Evolutionary conservation across 2,329 filamentous ascomycete species (phyloP), one percentile per base, ranked within the genome.

Genomic region (Gaeumannomyces tritici): DNA sequence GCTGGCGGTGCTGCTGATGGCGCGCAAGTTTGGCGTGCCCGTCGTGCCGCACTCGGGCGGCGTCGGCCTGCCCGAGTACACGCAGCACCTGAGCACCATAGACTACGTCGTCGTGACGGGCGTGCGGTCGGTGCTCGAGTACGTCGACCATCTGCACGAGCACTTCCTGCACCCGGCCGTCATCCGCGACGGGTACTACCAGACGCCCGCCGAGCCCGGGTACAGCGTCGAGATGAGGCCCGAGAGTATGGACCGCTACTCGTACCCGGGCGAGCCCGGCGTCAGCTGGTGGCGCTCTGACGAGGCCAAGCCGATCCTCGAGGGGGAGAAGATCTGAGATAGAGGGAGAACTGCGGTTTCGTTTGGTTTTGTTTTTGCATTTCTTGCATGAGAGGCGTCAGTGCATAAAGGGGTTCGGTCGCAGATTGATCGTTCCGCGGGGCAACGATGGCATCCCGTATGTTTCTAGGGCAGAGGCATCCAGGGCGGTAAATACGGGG

Each of bases 181-280:
- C 63, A 91, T 96, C 69, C 86, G 87, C 76, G 87, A 92, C 67
- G 93, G 92, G 4, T 95, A 91, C 75, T 96, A 96, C 77, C 89
- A 89, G 67, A 96, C 93, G 1, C 92, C 93, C 0, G 87, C 78
- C 66, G 87, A 91, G 72, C 82, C 92, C 0, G 92, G 92, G 0
- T 96, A 96, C 75, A 93, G 89, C 71, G 92, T 96, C 2, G 91
- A 96, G 84, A 96, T 96, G 91, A 93, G 90, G 83, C 76, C 86
- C 4, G 89, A 87, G 67, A 95, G 90, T 73, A 95, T 96, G 91
- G 89, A 92, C 66, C 76, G 75, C 68, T 96, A 82, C 72, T 82
- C 83, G 60, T 96, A 86, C 73, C 92, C 91, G 1, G 91, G 91
- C 9, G 83, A 88, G 70, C 81, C 88, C 65, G 88, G 88, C 4